Conservation (phyloP, 371 early-diverging fungal genomes). For the Dichotomocladium elegans region DNA sequence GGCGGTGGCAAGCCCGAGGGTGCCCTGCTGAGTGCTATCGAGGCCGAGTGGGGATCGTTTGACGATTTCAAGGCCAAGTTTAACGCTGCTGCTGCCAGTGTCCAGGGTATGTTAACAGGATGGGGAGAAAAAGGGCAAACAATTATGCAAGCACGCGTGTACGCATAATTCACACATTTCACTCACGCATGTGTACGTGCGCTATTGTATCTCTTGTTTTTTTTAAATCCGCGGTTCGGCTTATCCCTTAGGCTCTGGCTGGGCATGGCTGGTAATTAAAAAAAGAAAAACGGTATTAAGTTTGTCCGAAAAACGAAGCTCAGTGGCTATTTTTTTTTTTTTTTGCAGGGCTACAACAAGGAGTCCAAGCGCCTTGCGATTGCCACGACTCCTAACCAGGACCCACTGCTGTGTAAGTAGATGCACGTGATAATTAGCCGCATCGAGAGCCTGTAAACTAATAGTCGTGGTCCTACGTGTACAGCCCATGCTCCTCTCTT, state of each 20-base stretch:
- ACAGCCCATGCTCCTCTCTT: conserved; percentile 78
- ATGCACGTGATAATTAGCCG: background rate
- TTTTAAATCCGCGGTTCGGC: too few relatives aligned
- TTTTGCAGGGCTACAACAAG: conserved; percentile 75
- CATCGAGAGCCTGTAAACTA: background rate
- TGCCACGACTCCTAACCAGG: conserved; percentile 92
- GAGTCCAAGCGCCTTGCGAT: conserved; percentile 77
- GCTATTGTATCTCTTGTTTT: too few relatives aligned
- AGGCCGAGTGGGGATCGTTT: conserved; percentile 85
- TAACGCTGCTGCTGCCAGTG: conserved; percentile 77
- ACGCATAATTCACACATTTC: background rate
- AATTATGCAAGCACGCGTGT: background rate
- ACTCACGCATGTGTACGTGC: too few relatives aligned
- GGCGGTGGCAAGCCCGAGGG: conserved; percentile 74
- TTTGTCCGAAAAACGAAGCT: conserved; percentile 1
- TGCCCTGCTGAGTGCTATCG: conserved; percentile 67
- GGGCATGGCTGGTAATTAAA: conserved; percentile 93
- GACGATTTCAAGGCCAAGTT: conserved; percentile 81
- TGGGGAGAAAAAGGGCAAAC: too few relatives aligned
- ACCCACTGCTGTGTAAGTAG: conserved; percentile 67
- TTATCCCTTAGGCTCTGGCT: conserved; percentile 72
- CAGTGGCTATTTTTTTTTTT: too few relatives aligned
- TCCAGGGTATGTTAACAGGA: conserved; percentile 62
- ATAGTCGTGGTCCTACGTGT: conserved; percentile 1
- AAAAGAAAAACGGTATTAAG: too few relatives aligned